Conservation (phyloP, 805 yeast genomes). For the Pichia eremophila region DNA sequence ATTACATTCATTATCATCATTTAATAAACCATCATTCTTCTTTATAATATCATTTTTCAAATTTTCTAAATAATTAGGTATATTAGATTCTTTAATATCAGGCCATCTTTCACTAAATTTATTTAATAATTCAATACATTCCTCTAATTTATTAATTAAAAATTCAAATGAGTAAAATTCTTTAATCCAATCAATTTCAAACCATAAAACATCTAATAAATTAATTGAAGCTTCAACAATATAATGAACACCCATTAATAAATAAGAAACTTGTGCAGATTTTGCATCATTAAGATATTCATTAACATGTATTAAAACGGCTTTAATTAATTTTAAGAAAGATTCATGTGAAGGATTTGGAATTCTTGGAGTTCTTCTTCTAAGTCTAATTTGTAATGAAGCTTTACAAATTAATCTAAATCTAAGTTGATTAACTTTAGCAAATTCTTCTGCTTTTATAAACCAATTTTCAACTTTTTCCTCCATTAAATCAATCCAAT, state of each 20-base stretch:
- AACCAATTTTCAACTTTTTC: conserved; percentile 8
- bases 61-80: conserved; percentile 1
- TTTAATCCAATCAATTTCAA: conserved; percentile 9
- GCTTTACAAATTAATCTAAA: conserved; percentile 9
- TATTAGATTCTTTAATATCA: conserved; percentile 5
- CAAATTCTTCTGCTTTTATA: conserved; percentile 10
- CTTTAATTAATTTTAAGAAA: conserved; percentile 1
- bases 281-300: conserved; percentile 9
- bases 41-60: not conserved
- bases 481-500: conserved; percentile 7
- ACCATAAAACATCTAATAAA: conserved; percentile 10
- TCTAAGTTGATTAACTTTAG: conserved; percentile 9
- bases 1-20: not conserved
- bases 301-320: conserved; percentile 2
- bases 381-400: conserved; percentile 7
- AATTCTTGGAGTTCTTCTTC: conserved; percentile 10
- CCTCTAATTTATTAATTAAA: conserved; percentile 3
- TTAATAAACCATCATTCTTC: not conserved
- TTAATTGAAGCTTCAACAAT: conserved; percentile 7
- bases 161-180: conserved; percentile 4
- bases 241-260: conserved; percentile 7
- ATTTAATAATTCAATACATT: conserved; percentile 3
- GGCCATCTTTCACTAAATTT: conserved; percentile 12
- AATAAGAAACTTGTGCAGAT: conserved; percentile 7
- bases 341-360: conserved; percentile 3